These are phyloP conservation scores for Arachis stenosperma DNA, from an alignment of 306 rosid species.

Conservation along the genomic window DNA sequence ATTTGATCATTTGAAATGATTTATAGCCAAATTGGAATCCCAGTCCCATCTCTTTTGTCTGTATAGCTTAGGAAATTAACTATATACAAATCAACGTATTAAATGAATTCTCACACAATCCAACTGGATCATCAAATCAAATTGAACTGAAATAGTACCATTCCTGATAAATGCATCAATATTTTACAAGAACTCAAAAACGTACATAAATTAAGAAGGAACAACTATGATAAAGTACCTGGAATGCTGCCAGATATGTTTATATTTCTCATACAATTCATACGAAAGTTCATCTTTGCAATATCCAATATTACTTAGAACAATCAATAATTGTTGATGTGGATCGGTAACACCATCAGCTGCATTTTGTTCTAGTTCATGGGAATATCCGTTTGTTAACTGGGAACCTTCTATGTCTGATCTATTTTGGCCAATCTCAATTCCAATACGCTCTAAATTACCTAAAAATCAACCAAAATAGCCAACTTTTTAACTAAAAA, in stretches of 20 bases:
- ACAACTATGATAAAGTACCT: slow-evolving; percentile 54
- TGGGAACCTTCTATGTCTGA: slow-evolving; percentile 59
- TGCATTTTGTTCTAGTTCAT: slow-evolving; percentile 56
- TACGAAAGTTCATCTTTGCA: slow-evolving; percentile 94
- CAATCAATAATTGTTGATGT: slow-evolving; percentile 75
- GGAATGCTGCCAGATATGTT: slow-evolving; percentile 80
- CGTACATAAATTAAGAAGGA: not conserved
- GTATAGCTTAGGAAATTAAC: not conserved
- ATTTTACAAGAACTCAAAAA: slow-evolving; percentile 21
- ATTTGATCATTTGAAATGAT: slow-evolving; percentile 21
- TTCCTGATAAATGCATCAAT: slow-evolving; percentile 17
- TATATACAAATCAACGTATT: slow-evolving; percentile 2
- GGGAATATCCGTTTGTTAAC: slow-evolving; percentile 75
- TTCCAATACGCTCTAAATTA: slow-evolving; percentile 79
- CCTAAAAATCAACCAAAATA: slow-evolving; percentile 54
- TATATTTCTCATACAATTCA: slow-evolving; percentile 82
- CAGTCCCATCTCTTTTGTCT: slow-evolving; percentile 2
- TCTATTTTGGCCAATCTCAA: slow-evolving; percentile 65
- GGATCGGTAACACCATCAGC: slow-evolving; percentile 64
- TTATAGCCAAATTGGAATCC: slow-evolving; percentile 33
- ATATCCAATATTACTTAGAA: slow-evolving; percentile 92
- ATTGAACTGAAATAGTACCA: not conserved
- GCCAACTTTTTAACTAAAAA: slow-evolving; percentile 37
- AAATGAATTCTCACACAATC: slow-evolving; percentile 11
- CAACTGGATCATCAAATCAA: slow-evolving; percentile 26